These are phyloP conservation scores for Dactylellina parvicollis DNA, from an alignment of 2,329 filamentous ascomycete genomes.

Conservation along the genomic window DNA sequence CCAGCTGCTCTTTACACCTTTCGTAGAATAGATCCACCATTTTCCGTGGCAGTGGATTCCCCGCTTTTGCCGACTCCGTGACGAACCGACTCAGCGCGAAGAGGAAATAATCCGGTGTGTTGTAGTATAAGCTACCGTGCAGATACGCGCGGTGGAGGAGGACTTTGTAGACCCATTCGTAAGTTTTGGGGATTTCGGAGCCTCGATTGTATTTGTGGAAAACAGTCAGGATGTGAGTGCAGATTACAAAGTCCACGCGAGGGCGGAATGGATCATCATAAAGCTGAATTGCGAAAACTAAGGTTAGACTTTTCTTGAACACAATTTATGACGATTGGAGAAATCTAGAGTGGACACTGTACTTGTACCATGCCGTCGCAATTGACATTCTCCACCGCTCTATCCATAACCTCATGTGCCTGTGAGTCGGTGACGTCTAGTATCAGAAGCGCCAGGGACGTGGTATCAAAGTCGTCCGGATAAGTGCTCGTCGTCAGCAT, in stretches of 20 bases:
- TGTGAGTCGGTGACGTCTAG: neutral
- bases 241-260: neutral
- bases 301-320: too few relatives aligned
- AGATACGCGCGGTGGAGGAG: neutral
- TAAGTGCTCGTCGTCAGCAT: neutral
- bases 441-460: neutral
- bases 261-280: neutral
- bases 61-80: neutral
- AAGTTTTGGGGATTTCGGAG: neutral
- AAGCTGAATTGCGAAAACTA: neutral
- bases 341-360: too few relatives aligned
- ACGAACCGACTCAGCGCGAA: neutral
- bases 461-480: conserved; percentile 1
- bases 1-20: neutral
- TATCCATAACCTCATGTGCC: neutral
- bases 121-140: neutral
- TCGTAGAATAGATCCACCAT: neutral
- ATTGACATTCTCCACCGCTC: neutral
- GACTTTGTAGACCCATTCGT: neutral
- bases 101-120: neutral
- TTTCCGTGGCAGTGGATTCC: neutral
- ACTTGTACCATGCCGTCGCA: neutral
- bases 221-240: neutral
- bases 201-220: neutral
- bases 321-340: too few relatives aligned